These are phyloP conservation scores for Hibiscus mutabilis DNA, from an alignment of 345 rosid species.

Conservation along the genomic window DNA sequence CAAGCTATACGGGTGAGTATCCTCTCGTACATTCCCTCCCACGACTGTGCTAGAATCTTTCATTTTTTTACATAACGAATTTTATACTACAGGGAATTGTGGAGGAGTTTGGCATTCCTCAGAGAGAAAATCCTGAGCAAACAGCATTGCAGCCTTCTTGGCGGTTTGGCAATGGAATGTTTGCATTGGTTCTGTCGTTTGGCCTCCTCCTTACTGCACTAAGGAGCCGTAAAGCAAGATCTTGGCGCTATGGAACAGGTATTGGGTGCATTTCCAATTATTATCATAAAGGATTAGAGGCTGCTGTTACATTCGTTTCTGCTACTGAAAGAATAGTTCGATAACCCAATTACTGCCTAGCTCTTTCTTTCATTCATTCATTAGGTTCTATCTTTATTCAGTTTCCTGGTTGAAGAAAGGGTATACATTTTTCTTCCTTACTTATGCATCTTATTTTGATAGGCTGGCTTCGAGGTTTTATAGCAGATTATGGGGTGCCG, in stretches of 20 bases:
- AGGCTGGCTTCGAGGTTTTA: conserved; percentile 57
- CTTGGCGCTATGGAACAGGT: conserved; percentile 74
- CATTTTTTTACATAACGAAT: conserved; percentile 1
- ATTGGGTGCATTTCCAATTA: neutral
- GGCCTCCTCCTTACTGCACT: conserved; percentile 62
- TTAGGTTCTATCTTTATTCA: neutral
- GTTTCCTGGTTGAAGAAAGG: neutral
- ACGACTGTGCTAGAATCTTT: neutral
- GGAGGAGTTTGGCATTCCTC: conserved; percentile 50
- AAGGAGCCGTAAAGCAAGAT: conserved; percentile 70
- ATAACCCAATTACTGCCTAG: conserved; percentile 7
- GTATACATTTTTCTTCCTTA: neutral
- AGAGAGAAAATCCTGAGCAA: conserved; percentile 30
- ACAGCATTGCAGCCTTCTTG: conserved; percentile 52
- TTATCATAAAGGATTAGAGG: neutral
- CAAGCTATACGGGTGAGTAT: conserved; percentile 61
- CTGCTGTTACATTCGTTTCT: neutral
- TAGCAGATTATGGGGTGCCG: conserved; percentile 88
- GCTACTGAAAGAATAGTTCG: neutral
- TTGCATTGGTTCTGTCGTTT: conserved; percentile 61
- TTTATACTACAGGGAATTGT: conserved; percentile 49
- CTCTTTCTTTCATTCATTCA: conserved; percentile 4
- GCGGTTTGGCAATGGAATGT: conserved; percentile 68
- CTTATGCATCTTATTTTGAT: conserved; percentile 3
- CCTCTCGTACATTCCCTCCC: neutral